A percentile compares a stretch with the other conserved stretches of the same genome.
These are phyloP conservation scores for Pichia deserticola DNA, from an alignment of 805 yeast species.

Conservation along the genomic window DNA sequence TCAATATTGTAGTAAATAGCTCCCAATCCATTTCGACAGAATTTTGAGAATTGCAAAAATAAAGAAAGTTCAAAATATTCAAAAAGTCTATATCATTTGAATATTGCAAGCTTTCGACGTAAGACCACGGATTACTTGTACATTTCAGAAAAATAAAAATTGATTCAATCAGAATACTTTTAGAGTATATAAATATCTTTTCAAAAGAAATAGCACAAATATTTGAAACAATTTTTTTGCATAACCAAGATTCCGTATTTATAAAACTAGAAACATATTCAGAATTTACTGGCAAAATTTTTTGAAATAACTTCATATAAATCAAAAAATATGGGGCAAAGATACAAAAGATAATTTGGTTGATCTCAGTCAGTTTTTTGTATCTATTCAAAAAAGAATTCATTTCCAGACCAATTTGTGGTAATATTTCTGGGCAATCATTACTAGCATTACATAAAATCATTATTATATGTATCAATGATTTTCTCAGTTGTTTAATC, in stretches of 20 bases:
- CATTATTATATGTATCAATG: slow-evolving; percentile 20
- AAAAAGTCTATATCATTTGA: slow-evolving; percentile 8
- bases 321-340: slow-evolving; percentile 20
- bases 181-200: slow-evolving; percentile 10
- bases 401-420: slow-evolving; percentile 13
- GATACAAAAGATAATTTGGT: slow-evolving; percentile 7
- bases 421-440: slow-evolving; percentile 8
- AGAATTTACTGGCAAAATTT: slow-evolving; percentile 11
- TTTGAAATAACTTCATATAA: slow-evolving; percentile 14
- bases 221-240: slow-evolving; percentile 12
- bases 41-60: slow-evolving; percentile 19
- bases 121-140: slow-evolving; percentile 22
- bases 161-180: slow-evolving; percentile 18
- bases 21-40: slow-evolving; percentile 27
- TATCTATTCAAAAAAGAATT: slow-evolving; percentile 8
- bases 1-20: slow-evolving; percentile 13
- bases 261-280: slow-evolving; percentile 3
- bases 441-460: slow-evolving; percentile 18
- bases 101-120: slow-evolving; percentile 13
- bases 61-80: slow-evolving; percentile 20
- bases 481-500: slow-evolving; percentile 16
- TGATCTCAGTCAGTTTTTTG: slow-evolving; percentile 6
- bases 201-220: slow-evolving; percentile 15
- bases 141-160: slow-evolving; percentile 15
- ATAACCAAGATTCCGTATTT: slow-evolving; percentile 8